phyloP scores from a whole-genome alignment of 163 green algal genomes.

The Prototheca stagnorum region DNA sequence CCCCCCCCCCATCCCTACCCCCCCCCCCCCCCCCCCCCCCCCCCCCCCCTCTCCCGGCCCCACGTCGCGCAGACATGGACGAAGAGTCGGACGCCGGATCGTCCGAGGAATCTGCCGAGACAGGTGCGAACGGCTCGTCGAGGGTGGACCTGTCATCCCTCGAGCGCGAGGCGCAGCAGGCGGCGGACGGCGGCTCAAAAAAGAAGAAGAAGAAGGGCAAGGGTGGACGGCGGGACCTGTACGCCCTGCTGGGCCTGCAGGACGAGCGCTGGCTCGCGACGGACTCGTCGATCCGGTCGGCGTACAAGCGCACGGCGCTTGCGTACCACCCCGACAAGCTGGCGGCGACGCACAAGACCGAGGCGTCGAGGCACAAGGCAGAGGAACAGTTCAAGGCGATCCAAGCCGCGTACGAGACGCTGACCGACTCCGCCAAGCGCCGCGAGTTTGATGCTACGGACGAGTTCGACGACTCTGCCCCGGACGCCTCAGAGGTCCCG shows the following conservation, averaged over 20 bases:
- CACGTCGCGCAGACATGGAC: too few species aligned
- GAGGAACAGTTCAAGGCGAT: conserved; percentile 61
- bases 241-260: conserved; percentile 58
- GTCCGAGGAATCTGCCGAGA: too few species aligned
- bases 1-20: too few species aligned
- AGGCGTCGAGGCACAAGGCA: conserved; percentile 35
- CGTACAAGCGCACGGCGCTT: conserved; percentile 65
- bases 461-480: conserved; percentile 89
- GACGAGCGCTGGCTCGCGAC: conserved; percentile 74
- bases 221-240: conserved; percentile 49
- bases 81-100: too few species aligned
- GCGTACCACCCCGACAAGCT: conserved; percentile 85
- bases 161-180: too few species aligned
- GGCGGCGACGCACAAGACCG: conserved; percentile 14
- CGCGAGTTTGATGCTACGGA: conserved; percentile 84
- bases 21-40: too few species aligned
- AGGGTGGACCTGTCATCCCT: background rate
- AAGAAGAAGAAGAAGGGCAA: conserved; percentile 39
- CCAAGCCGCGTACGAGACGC: conserved; percentile 71
- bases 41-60: too few species aligned
- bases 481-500: conserved; percentile 34
- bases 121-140: too few species aligned
- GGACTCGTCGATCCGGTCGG: conserved; percentile 59
- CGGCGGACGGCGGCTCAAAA: too few species aligned
- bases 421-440: conserved; percentile 73